phyloP scores from a whole-genome alignment of 495 filamentous ascomycete genomes.

The Penicillium coprophilum region DNA sequence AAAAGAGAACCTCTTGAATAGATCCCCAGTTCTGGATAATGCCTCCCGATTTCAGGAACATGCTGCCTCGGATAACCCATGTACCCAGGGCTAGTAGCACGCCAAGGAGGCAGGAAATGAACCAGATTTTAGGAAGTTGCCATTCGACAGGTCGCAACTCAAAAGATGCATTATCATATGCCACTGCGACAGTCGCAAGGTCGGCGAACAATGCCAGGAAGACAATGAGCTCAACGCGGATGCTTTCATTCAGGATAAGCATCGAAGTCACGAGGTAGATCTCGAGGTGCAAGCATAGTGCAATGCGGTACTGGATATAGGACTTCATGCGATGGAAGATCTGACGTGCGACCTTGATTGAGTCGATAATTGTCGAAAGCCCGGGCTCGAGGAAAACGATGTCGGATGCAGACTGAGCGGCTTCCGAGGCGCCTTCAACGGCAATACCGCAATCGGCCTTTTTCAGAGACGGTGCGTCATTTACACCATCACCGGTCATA shows the following conservation, averaged over 20 bases:
- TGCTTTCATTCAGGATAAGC: conserved; percentile 72
- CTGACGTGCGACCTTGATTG: conserved; percentile 72
- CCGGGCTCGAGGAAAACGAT: conserved; percentile 75
- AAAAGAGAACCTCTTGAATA: conserved; percentile 69
- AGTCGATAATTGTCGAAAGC: conserved; percentile 70
- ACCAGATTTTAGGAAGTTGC: conserved; percentile 76
- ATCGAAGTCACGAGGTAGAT: conserved; percentile 72
- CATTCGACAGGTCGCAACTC: conserved; percentile 70
- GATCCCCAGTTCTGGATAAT: conserved; percentile 68
- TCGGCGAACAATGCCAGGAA: conserved; percentile 75
- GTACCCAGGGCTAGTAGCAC: conserved; percentile 64
- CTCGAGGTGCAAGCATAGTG: conserved; percentile 70
- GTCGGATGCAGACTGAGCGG: conserved; percentile 70
- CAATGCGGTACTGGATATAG: conserved; percentile 77
- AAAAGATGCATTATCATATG: conserved; percentile 71
- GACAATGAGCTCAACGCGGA: conserved; percentile 64
- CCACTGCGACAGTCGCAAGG: conserved; percentile 70
- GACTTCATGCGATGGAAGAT: conserved; percentile 82
- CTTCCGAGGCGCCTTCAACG: conserved; percentile 72
- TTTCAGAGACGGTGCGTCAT: conserved; percentile 94
- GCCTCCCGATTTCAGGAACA: conserved; percentile 66
- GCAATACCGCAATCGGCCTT: conserved; percentile 82
- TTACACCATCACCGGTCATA: conserved; percentile 98
- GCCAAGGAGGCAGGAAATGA: conserved; percentile 65
- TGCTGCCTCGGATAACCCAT: conserved; percentile 64